A percentile compares a stretch with the other conserved stretches of the same genome.
phyloP scores from a whole-genome alignment of 805 yeast species.

The Candida gorgasii region DNA sequence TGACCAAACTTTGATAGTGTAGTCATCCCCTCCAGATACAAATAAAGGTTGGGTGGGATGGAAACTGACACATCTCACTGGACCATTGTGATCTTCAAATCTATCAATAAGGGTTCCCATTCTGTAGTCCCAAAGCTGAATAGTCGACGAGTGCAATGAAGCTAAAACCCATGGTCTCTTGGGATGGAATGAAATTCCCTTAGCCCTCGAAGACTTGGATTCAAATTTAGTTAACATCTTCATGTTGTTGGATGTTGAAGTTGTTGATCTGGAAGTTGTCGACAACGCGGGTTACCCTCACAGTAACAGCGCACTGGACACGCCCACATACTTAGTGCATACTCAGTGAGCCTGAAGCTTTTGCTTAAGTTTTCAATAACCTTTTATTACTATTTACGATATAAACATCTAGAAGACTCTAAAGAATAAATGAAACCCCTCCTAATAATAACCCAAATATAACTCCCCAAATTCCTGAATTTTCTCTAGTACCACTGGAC shows the following conservation, averaged over 20 bases:
- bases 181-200: constrained; percentile 97
- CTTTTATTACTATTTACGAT: not conserved
- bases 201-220: constrained; percentile 96
- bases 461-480: constrained; percentile 13
- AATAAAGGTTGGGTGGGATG: constrained; percentile 98
- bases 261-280: constrained; percentile 1
- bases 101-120: constrained; percentile 98
- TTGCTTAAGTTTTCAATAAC: no score
- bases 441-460: constrained; percentile 21
- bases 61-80: constrained; percentile 92
- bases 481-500: constrained; percentile 6
- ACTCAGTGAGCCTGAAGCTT: no score
- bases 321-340: no score
- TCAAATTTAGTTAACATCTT: constrained; percentile 83
- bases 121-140: constrained; percentile 98
- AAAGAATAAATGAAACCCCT: constrained; percentile 19
- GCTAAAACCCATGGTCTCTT: constrained; percentile 95
- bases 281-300: constrained; percentile 8
- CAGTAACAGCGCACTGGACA: no score
- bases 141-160: constrained; percentile 95
- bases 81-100: constrained; percentile 98
- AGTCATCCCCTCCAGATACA: constrained; percentile 97
- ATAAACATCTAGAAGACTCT: not conserved
- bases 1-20: constrained; percentile 94
- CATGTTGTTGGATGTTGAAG: constrained; percentile 42